These are phyloP conservation scores for Lactarius indigo DNA, from an alignment of 768 basidiomycete genomes.

Conservation along the genomic window DNA sequence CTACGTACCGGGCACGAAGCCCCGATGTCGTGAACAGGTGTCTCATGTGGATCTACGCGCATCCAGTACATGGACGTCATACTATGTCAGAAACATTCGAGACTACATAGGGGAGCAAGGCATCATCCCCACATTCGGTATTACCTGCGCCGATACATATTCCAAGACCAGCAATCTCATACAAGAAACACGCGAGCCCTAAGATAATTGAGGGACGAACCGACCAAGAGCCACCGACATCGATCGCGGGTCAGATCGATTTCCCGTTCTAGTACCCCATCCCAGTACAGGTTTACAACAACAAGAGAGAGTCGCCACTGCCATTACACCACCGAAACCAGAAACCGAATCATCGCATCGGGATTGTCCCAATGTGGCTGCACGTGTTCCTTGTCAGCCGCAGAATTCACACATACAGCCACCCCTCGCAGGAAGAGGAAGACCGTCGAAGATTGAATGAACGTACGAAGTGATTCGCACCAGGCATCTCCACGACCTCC, in stretches of 20 bases:
- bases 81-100: background rate
- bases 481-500: conserved; percentile 21
- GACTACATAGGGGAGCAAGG: background rate
- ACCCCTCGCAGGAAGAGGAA: background rate
- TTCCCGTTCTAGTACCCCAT: background rate
- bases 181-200: background rate
- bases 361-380: conserved; percentile 25
- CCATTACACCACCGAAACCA: conserved; percentile 14
- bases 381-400: background rate
- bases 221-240: background rate
- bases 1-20: background rate
- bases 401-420: background rate
- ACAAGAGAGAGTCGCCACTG: background rate
- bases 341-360: conserved; percentile 18
- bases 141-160: background rate
- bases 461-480: conserved; percentile 27
- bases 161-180: background rate
- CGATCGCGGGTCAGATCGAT: background rate
- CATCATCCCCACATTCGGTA: background rate
- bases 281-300: background rate
- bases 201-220: background rate
- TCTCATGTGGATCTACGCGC: background rate
- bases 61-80: background rate
- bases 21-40: background rate
- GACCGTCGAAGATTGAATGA: background rate